Base-by-base conservation (phyloP, 257 asterid genomes). In the Verbena officinalis region DNA sequence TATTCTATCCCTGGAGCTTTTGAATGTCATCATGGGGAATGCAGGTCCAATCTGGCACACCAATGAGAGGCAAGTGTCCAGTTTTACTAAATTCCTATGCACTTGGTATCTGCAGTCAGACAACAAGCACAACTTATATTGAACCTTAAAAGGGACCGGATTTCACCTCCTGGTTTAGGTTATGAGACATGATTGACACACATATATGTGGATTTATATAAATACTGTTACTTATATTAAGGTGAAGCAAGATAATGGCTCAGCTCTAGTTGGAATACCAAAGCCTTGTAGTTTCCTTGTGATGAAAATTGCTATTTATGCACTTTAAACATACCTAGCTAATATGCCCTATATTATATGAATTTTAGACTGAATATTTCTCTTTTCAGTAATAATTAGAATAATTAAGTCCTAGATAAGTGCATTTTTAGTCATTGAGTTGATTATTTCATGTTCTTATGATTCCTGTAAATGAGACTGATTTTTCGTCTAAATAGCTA, bases 1-100 rank as follows among this genome's bases (percentile, higher is more conserved):
- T 70, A 69, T 85, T 51, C 77, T 87, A 12, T 87, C 95, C 20
- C 69, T 87, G 80, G 95, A 87, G 80, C 93, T 87, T 72, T 77
- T 84, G 53, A 84, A 87, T 71, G 88, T 87, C 68, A 81, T 87
- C 52, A 78, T 77, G 86, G 78, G 70, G 64, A 87, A 85, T 11
- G 57, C 57, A 22, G 57, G 57, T 51, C 34, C 57, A 21, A 70
- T 81, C 39, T 87, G 95, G 95, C 83, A 78, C 69, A 80, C 95
- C 45, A 81, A 77, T 39, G 95, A 87, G 73, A 87, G 95, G 95
- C 76, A 66, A 75, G 80, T 78, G 31, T n/a, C 44, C 19, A 33
- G 30, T 52, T 40, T 58, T 59, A 49, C 55, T 7, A 51, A 23
- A 5, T 49, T 36, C 4, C 55, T 16, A 16, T 15, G 10, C 52